These are phyloP conservation scores for Gentiana dahurica DNA, from an alignment of 257 asterid species.

Conservation along the genomic window DNA sequence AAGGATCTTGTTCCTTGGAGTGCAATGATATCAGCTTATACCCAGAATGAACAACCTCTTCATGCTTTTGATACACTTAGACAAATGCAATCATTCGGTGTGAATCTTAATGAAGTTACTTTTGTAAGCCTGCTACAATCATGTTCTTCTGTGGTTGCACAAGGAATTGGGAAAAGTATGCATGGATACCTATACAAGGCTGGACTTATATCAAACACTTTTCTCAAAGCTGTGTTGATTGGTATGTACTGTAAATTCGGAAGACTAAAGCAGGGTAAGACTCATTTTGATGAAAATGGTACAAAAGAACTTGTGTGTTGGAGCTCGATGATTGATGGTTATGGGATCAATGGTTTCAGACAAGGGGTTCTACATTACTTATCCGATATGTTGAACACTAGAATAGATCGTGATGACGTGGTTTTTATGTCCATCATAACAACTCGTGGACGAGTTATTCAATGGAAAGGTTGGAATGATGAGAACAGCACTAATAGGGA, in stretches of 20 bases:
- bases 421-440: conserved; percentile 65
- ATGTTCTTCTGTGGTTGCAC: conserved; percentile 30
- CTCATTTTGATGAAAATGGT: conserved; percentile 41
- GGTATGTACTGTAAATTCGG: conserved; percentile 45
- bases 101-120: too few relatives aligned
- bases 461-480: too few relatives aligned
- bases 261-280: conserved; percentile 25
- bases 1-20: too few relatives aligned
- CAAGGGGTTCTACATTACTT: conserved; percentile 49
- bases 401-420: conserved; percentile 52
- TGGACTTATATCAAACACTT: too few relatives aligned
- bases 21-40: conserved; percentile 26
- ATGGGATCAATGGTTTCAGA: conserved; percentile 20
- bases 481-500: too few relatives aligned
- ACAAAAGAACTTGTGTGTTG: conserved; percentile 57
- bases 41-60: conserved; percentile 33
- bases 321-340: conserved; percentile 93
- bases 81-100: too few relatives aligned
- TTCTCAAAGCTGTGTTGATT: conserved; percentile 42
- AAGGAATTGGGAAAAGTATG: conserved; percentile 45
- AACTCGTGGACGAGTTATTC: conserved; percentile 35
- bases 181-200: conserved; percentile 22
- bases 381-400: conserved; percentile 40
- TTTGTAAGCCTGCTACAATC: too few relatives aligned
- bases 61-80: conserved; percentile 32